Conservation (phyloP, 2,329 filamentous ascomycete genomes). For the Venturiaceae sp. region DNA sequence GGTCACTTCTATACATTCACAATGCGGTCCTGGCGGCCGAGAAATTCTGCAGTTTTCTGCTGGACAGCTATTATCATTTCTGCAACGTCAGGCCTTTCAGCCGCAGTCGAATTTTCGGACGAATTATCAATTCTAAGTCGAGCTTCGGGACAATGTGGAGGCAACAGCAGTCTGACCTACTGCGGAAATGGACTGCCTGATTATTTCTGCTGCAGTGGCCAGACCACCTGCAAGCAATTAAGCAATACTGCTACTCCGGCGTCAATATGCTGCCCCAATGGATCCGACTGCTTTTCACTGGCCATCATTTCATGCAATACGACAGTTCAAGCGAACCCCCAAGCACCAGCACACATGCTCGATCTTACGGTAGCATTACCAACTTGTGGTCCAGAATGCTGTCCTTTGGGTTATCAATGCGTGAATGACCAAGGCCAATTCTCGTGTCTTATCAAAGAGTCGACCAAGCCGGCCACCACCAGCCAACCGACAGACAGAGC, state of each 20-base stretch:
- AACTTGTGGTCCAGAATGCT: constrained; percentile 53
- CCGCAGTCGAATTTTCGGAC: too few species aligned
- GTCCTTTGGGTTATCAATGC: constrained; percentile 64
- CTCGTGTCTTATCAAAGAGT: constrained; percentile 11
- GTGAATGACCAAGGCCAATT: constrained; percentile 18
- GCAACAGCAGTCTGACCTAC: constrained; percentile 34
- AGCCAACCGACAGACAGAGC: constrained; percentile 5
- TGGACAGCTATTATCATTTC: not conserved
- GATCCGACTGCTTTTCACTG: constrained; percentile 49
- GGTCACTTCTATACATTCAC: not conserved
- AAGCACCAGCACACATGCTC: constrained; percentile 56
- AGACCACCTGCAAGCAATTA: constrained; percentile 48
- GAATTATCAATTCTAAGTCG: too few species aligned
- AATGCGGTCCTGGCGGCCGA: not conserved
- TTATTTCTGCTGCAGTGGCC: constrained; percentile 56
- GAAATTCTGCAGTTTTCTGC: not conserved
- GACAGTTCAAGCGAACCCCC: constrained; percentile 50
- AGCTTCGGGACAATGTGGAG: constrained; percentile 39
- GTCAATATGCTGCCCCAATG: constrained; percentile 59
- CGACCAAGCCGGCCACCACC: constrained; percentile 16
- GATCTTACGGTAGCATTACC: constrained; percentile 46
- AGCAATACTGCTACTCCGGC: constrained; percentile 45
- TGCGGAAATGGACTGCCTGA: constrained; percentile 49
- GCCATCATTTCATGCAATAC: constrained; percentile 56
- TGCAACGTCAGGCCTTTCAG: not conserved